Conservation (phyloP, 2,329 filamentous ascomycete genomes). For the Phyllosticta capitalensis region DNA sequence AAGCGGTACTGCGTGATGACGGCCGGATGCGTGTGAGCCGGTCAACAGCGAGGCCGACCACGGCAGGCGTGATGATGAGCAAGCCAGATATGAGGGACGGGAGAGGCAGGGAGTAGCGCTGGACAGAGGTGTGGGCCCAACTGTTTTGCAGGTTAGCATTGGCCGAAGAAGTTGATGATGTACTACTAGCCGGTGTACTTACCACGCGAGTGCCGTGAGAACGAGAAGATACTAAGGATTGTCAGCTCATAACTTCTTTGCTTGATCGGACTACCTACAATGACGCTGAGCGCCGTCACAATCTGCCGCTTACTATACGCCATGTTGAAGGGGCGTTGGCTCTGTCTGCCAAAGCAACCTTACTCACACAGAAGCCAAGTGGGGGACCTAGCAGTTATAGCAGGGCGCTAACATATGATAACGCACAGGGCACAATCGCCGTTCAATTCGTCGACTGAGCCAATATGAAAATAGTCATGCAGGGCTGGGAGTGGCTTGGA, state of each 20-base stretch:
- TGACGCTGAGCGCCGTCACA: slow-evolving; percentile 5
- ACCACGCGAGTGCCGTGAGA: slow-evolving; percentile 25
- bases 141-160: background rate
- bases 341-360: background rate
- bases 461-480: background rate
- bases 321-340: background rate
- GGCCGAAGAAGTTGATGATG: background rate
- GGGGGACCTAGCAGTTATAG: background rate
- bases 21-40: slow-evolving; percentile 13
- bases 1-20: background rate
- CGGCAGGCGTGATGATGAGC: slow-evolving; percentile 26
- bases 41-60: slow-evolving; percentile 22
- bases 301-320: slow-evolving; percentile 4
- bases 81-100: slow-evolving; percentile 25
- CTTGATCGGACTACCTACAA: background rate
- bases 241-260: background rate
- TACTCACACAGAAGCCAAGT: background rate
- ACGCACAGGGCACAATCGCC: background rate
- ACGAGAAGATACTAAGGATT: slow-evolving; percentile 23
- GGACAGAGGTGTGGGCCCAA: slow-evolving; percentile 1
- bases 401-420: background rate
- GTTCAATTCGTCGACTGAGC: background rate
- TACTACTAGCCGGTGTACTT: background rate
- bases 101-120: slow-evolving; percentile 24
- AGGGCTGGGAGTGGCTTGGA: background rate